Percentiles rank a stretch among this genome's conserved stretches.
These are phyloP conservation scores for Juncus inflexus DNA, from an alignment of 176 grass and related monocot species.

Conservation along the genomic window DNA sequence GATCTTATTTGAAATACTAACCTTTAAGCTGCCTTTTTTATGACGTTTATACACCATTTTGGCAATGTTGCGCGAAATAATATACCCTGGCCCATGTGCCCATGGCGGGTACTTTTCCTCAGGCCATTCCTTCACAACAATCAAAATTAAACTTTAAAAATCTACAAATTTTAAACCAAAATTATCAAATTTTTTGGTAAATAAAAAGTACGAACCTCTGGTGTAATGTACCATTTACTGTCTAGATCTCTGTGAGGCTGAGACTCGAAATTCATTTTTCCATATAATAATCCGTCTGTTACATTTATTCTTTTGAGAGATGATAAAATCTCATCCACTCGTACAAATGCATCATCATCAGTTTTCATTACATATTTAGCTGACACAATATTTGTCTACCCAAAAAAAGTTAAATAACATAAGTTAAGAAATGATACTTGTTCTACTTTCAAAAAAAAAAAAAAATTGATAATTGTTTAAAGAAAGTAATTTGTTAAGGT, in stretches of 20 bases:
- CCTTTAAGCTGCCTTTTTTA: slow-evolving; percentile 74
- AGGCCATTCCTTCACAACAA: slow-evolving; percentile 77
- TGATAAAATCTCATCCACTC: slow-evolving; percentile 82
- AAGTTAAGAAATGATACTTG: not conserved
- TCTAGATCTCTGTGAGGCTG: slow-evolving; percentile 86
- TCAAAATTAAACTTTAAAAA: slow-evolving; percentile 5
- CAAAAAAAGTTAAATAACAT: slow-evolving; percentile 13
- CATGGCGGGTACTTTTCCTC: slow-evolving; percentile 93
- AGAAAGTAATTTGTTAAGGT: not conserved
- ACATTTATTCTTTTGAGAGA: slow-evolving; percentile 57
- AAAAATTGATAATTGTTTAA: not conserved
- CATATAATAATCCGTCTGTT: slow-evolving; percentile 70
- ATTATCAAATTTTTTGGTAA: not conserved
- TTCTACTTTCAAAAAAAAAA: not conserved
- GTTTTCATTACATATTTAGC: slow-evolving; percentile 99
- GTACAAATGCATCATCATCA: slow-evolving; percentile 99
- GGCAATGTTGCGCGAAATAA: slow-evolving; percentile 82
- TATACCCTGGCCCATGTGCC: slow-evolving; percentile 98
- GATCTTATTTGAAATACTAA: slow-evolving; percentile 20
- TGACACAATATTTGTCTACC: slow-evolving; percentile 69
- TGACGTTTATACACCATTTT: slow-evolving; percentile 71
- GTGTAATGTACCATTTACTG: slow-evolving; percentile 96
- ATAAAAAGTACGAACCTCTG: slow-evolving; percentile 49
- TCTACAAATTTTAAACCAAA: not conserved
- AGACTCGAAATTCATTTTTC: slow-evolving; percentile 83